Evolutionary conservation across 2,329 filamentous ascomycete genomes (phyloP), one percentile per base, ranked within the genome.

Genomic region (Cercospora zeina): DNA sequence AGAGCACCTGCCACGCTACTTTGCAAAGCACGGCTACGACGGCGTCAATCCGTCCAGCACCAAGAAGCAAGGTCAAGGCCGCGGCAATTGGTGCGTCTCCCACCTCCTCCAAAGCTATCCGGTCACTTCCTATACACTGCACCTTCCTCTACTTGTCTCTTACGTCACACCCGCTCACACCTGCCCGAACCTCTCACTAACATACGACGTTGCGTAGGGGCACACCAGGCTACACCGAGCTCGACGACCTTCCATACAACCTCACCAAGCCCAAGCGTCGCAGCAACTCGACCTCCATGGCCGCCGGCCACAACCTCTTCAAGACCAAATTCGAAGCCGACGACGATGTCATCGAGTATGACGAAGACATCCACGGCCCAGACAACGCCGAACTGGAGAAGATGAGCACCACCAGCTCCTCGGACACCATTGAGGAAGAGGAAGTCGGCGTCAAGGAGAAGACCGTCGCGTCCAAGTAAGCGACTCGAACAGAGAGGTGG

Each of bases 271-370:
- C 89, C 61, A 91, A 93, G 67, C 95, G 93, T 76, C 92, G 91
- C 77, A 96, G 91, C 79, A 97, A 97, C 82, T 93, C 89, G 76
- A 93, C 88, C 79, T 87, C 84, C 72, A 84, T 89, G 70, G 87
- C 86, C 59, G 84, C 86, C 72, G 82, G 86, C 71, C 80, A 91
- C 70, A 83, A 85, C 64, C 86, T 93, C 75, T 91, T 96, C 81
- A 96, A 95, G 84, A 96, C 93, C 78, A 99, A 99, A 81, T 97
- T 97, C 76, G 95, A 99, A 70, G 84, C 91, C 75, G 95, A 97
- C 71, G 83, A 86, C 16, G 93, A 97, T 73, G 93, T 92, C 42
- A 90, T 96, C 73, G 92, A 97, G 76, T 74, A 71, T 59, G 72
- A 74, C 47, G 93, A 97, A 78, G 84, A 85, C 59, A 66, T 95